Evolutionary conservation across 257 asterid species (phyloP), one percentile per base, ranked within the genome.

Genomic region (Ilex asprella): DNA sequence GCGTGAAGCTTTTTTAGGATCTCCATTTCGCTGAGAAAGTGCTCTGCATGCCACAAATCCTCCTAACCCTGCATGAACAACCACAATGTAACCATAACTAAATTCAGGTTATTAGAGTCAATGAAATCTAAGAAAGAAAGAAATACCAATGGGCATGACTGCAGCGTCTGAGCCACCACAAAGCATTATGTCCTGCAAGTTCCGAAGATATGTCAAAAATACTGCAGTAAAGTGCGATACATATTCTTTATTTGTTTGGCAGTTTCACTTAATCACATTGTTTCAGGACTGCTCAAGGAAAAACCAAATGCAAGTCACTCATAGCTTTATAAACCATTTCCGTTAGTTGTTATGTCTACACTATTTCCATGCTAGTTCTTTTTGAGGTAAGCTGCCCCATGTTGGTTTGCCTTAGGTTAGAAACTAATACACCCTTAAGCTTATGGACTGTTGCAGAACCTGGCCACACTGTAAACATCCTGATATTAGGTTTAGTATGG

Each of bases 11-110:
- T 78, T 76, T 72, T 80, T 73, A 21, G 93, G 93, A 47, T 85
- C 93, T 61, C 79, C 84, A 30, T 85, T 85, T 73, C 93, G 78
- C 66, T 82, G 82, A 60, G 93, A 85, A 64, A 85, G 71, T 68
- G 93, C 87, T 73, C 85, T 80, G 76, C 89, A 85, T 10, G 93
- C 93, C 72, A 80, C 83, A 58, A 85, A 85, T 39, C 89, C 93
- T 66, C 85, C 93, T 68, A 85, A 64, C 56, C 75, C 71, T 67
- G 66, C 60, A 51, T 10, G 27, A 67, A 51, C 31, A 21, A 10
- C 43, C 30, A 35, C 12, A 1, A 49, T 56, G 50, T 12, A 39
- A 13, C 30, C 8, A 59, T 5, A 31, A 10, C 5, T 21, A 59
- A 47, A 11, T 47, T 47, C 53, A 47, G 53, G 46, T 55, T 59